Evolutionary conservation across 345 rosid genomes (phyloP), one percentile per base, ranked within the genome.

Genomic region (Eucalyptus sp.): DNA sequence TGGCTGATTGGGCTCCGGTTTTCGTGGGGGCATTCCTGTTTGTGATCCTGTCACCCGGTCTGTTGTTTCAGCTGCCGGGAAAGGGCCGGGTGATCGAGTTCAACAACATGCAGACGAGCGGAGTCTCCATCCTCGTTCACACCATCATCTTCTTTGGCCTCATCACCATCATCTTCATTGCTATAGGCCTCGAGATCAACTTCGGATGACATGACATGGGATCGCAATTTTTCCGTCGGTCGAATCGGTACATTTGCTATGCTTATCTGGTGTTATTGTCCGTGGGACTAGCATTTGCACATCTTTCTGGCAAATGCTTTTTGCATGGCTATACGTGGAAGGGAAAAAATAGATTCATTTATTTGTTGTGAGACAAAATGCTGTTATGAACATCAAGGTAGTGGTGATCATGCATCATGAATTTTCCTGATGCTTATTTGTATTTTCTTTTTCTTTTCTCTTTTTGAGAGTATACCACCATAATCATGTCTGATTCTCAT

Each of bases 1-100:
- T 97, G 98, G 96, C 97, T 29, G 99, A 98, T 90, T 96, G 99
- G 99, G 99, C 96, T 44, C 99, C 99, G 4, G 95, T 97, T 22
- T 12, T 98, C 25, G 91, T 98, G 60, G 99, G 98, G 17, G 96
- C 96, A 83, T 91, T 96, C 51, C 91, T 98, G 37, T 98, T 98
- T 91, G 95, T 98, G 87, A 52, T 98, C 56, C 96, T 98, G 58
- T 92, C 88, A 14, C 49, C 88, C 1, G 88, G 49, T 24, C 33
- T 87, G 15, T 68, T 87, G 80, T 87, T 87, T 58, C 80, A 56
- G 80, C n/a, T 98, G 7, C 99, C 99, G 1, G 99, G 99, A 9
- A 52, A 33, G 49, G 52, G 80, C 24, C 15, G 71, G 51, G 37
- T 9, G 20, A 60, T 87, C 31, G 88, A 87, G 88, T 87, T 87